These are phyloP conservation scores for Stenocarpella maydis DNA, from an alignment of 2,329 filamentous ascomycete genomes.

Conservation along the genomic window DNA sequence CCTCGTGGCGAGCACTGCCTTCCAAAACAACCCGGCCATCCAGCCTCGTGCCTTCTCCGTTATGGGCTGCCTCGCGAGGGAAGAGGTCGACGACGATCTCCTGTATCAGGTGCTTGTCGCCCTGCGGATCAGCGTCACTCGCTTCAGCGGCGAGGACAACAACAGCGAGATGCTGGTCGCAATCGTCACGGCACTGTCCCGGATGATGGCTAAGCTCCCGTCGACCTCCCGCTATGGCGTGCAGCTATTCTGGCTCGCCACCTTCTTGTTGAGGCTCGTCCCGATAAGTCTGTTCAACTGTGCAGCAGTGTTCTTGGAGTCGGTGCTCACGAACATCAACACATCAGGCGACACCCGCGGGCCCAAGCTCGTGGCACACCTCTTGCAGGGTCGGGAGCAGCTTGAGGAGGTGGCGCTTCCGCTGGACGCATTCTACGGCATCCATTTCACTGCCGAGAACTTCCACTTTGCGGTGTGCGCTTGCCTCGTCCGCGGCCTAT, in stretches of 20 bases:
- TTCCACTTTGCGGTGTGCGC: constrained; percentile 75
- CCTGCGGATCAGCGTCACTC: constrained; percentile 69
- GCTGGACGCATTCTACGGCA: constrained; percentile 71
- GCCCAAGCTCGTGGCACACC: constrained; percentile 64
- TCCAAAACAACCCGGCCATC: constrained; percentile 76
- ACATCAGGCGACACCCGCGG: constrained; percentile 67
- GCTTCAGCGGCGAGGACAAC: constrained; percentile 67
- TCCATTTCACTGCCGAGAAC: constrained; percentile 69
- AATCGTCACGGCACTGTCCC: constrained; percentile 72
- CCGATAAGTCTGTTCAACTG: constrained; percentile 71
- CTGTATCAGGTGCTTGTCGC: constrained; percentile 76
- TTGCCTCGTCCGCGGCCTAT: constrained; percentile 69
- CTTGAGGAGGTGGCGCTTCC: constrained; percentile 69
- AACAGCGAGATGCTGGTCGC: constrained; percentile 74
- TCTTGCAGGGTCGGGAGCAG: constrained; percentile 67
- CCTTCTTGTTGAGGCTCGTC: constrained; percentile 71
- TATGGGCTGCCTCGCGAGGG: constrained; percentile 75
- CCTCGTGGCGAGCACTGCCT: constrained; percentile 74
- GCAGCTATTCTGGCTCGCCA: constrained; percentile 75
- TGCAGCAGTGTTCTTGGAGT: constrained; percentile 70
- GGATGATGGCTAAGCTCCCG: constrained; percentile 75
- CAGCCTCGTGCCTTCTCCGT: constrained; percentile 75
- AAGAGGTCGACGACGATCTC: constrained; percentile 76
- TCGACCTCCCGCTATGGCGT: constrained; percentile 72
- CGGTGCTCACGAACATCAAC: constrained; percentile 70